phyloP scores from a whole-genome alignment of 2,329 filamentous ascomycete species.

The Gyromitra esculenta region DNA sequence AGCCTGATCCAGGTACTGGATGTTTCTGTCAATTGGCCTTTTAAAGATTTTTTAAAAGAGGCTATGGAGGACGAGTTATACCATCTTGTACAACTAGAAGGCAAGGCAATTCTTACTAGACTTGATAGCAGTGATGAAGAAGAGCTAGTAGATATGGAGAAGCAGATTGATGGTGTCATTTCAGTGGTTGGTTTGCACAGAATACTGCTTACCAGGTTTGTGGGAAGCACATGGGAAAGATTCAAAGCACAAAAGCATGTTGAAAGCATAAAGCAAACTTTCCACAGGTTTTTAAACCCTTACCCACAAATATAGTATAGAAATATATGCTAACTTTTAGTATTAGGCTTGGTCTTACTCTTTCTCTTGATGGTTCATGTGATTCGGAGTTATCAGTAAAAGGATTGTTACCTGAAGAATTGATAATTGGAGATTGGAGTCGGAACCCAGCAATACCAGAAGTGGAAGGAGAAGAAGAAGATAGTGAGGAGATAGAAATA shows the following conservation, averaged over 20 bases:
- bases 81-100: not conserved
- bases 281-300: not conserved
- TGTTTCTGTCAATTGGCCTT: not conserved
- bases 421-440: not conserved
- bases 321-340: not conserved
- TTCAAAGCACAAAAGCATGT: not conserved
- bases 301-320: not conserved
- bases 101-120: not conserved
- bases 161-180: not conserved
- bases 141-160: not conserved
- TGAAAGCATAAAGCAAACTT: not conserved
- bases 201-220: not conserved
- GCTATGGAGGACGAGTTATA: slow-evolving; percentile 5
- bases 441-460: not conserved
- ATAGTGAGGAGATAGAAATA: not conserved
- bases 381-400: too few relatives aligned
- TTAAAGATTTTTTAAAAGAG: slow-evolving; percentile 18
- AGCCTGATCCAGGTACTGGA: not conserved
- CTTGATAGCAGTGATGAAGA: not conserved
- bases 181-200: not conserved
- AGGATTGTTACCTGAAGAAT: not conserved
- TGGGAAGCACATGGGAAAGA: not conserved
- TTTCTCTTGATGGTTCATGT: slow-evolving; percentile 5
- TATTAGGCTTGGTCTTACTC: not conserved
- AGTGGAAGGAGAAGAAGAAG: not conserved